Base-by-base conservation (phyloP, 352 stramenopile genomes). In the Phytophthora europaea region DNA sequence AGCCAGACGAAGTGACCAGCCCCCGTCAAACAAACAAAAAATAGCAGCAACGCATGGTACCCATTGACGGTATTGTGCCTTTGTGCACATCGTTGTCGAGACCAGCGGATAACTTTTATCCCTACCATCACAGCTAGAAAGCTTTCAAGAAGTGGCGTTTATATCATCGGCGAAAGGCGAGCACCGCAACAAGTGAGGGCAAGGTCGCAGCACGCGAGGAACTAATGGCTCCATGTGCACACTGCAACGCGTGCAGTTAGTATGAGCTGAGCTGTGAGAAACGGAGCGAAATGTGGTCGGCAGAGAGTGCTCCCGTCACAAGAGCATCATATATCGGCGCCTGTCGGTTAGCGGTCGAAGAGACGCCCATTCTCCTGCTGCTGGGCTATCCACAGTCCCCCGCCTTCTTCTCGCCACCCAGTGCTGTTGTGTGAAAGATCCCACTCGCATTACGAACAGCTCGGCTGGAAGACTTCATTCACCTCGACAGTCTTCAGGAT, bases 291-390 rank as follows among this genome's bases (percentile, higher is more conserved):
- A 57, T 65, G 43, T 70, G 48, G 61, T 65, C 28, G 53, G 55
- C 45, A 65, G 45, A 67, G 58, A 67, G 51, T 10, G 22, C 34
- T 48, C 57, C 22, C 33, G 56, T 63, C 57, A 58, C 63, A n/a
- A 16, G 33, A 20, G 20, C 48, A 57, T 16, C 65, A 20, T 43
- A 33, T 64, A 59, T 73, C 51, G 66, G 38, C 58, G 61, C 48
- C 68, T 75, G 52, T 64, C 59, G 38, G 43, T 50, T 51, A 70
- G 53, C 52, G 13, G 12, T 31, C 61, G 65, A 74, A 74, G 45
- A 65, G 67, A 50, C 67, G 61, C 55, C 47, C 43, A 59, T 61
- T 72, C 45, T 31, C n/a, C 54, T 13, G 47, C 52, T 33, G 51
- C 43, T 40, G 48, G 6, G n/a, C 53, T 59, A 16, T 23, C 22